phyloP scores from a whole-genome alignment of 176 grass and related monocot species.

The Themeda triandra region DNA sequence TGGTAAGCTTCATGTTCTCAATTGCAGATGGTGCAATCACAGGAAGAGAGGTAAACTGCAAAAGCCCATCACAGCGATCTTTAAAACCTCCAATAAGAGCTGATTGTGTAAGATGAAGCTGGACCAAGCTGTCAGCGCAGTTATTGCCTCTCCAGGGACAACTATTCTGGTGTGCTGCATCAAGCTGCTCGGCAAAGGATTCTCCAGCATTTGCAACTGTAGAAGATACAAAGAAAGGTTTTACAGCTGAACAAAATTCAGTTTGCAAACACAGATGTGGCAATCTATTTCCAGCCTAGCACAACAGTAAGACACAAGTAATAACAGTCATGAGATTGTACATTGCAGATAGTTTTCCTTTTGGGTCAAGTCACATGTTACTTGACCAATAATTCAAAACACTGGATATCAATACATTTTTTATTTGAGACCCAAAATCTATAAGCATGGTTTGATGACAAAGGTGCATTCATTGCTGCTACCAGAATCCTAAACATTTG shows the following conservation, averaged over 20 bases:
- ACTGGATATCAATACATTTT: neutral
- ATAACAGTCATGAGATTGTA: slow-evolving; percentile 11
- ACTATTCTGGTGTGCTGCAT: slow-evolving; percentile 59
- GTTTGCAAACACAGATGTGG: slow-evolving; percentile 22
- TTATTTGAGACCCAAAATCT: neutral
- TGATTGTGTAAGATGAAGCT: slow-evolving; percentile 75
- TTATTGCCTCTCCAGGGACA: slow-evolving; percentile 95
- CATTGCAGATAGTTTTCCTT: neutral
- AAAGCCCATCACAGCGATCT: slow-evolving; percentile 87
- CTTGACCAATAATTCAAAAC: slow-evolving; percentile 14
- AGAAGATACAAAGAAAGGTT: slow-evolving; percentile 51
- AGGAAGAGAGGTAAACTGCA: slow-evolving; percentile 81
- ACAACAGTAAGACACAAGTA: slow-evolving; percentile 14
- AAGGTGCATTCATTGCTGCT: neutral
- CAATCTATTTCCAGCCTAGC: slow-evolving; percentile 35
- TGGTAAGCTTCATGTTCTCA: slow-evolving; percentile 78
- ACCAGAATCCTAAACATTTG: neutral
- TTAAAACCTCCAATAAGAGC: slow-evolving; percentile 89
- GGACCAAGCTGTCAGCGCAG: slow-evolving; percentile 86
- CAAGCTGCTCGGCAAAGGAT: slow-evolving; percentile 72
- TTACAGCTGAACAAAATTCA: slow-evolving; percentile 35
- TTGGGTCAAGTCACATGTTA: neutral
- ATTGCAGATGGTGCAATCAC: slow-evolving; percentile 78
- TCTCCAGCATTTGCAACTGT: slow-evolving; percentile 72
- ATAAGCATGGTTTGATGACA: neutral